Evolutionary conservation across 2,329 filamentous ascomycete species (phyloP).

Genomic region (Fusarium burgessii): DNA sequence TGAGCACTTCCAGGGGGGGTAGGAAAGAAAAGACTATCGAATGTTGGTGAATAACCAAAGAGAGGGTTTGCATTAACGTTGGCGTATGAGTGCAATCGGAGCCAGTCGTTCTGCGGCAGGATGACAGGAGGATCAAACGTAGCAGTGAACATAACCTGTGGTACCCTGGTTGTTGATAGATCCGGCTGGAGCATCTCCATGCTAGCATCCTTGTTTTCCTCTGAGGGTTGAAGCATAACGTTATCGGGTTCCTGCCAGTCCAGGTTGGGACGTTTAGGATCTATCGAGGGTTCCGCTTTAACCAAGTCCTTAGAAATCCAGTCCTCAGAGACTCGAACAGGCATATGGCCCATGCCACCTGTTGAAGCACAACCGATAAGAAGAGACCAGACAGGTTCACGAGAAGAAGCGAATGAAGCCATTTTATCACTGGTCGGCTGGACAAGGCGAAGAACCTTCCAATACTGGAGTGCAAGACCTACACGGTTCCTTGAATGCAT

Average conservation of each 20-base stretch:
- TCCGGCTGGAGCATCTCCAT: constrained; percentile 66
- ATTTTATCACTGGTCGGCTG: constrained; percentile 52
- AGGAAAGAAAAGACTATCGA: constrained; percentile 70
- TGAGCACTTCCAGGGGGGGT: constrained; percentile 61
- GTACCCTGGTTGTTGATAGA: constrained; percentile 64
- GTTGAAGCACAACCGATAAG: constrained; percentile 72
- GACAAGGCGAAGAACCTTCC: constrained; percentile 72
- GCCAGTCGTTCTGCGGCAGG: constrained; percentile 73
- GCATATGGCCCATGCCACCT: constrained; percentile 61
- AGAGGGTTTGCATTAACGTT: constrained; percentile 58
- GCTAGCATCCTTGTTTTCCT: constrained; percentile 61
- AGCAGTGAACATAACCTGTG: constrained; percentile 80
- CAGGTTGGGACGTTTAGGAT: constrained; percentile 60
- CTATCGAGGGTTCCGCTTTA: constrained; percentile 62
- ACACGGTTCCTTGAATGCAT: constrained; percentile 77
- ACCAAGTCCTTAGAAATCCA: constrained; percentile 79
- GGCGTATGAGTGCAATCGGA: constrained; percentile 70
- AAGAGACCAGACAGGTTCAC: constrained; percentile 72
- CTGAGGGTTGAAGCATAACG: constrained; percentile 65
- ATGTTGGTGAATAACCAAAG: constrained; percentile 58
- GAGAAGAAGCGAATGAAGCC: constrained; percentile 54
- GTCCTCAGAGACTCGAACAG: constrained; percentile 76
- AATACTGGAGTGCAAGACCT: constrained; percentile 81
- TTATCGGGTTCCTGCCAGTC: constrained; percentile 81
- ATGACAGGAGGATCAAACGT: constrained; percentile 80